Evolutionary conservation across 169 alveolate genomes (phyloP), one percentile per base, ranked within the genome.

Genomic region (Plasmodium chabaudi): DNA sequence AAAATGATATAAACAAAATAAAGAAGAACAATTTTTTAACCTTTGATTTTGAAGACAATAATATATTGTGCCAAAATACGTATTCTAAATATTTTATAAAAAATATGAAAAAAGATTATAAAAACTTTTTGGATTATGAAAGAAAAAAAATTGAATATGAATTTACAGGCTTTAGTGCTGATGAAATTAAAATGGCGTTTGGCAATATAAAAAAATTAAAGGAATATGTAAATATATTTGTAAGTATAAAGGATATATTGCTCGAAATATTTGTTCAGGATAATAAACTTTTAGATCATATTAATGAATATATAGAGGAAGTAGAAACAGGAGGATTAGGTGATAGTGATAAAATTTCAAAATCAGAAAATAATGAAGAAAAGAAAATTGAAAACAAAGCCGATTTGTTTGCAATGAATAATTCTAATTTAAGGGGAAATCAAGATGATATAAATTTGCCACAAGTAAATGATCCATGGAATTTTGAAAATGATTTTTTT

Each of bases 221-320:
- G 59, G 91, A 86, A 53, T 86, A 86, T 53, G 91, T 86, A 47
- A 86, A 70, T 64, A 86, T 86, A 87, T 86, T 86, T 64, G 87
- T 86, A 12, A 70, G 84, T 51, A 86, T 86, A 19, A 86, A 86
- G 60, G 91, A 86, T 53, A 86, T 86, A 42, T 53, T 86, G 42
- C 53, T 86, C 39, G 91, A 86, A 53, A 86, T 86, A 59, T 86
- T 86, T 39, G 34, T 68, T 19, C 87, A 87, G n/a, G 91, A 86
- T 61, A 86, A 86, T 42, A 70, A 86, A 49, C 46, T 86, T 27
- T 67, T 86, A 0, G 91, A 86, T 13, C 60, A 67, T 39, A 86
- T 86, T 6, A 86, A 86, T 70, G 91, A 86, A 64, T 86, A 46
- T 65, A 86, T 86, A 5, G 86, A 68, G 13, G 91, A 61, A 27